Evolutionary conservation across 495 filamentous ascomycete genomes (phyloP).

Genomic region (Penicillium manginii): DNA sequence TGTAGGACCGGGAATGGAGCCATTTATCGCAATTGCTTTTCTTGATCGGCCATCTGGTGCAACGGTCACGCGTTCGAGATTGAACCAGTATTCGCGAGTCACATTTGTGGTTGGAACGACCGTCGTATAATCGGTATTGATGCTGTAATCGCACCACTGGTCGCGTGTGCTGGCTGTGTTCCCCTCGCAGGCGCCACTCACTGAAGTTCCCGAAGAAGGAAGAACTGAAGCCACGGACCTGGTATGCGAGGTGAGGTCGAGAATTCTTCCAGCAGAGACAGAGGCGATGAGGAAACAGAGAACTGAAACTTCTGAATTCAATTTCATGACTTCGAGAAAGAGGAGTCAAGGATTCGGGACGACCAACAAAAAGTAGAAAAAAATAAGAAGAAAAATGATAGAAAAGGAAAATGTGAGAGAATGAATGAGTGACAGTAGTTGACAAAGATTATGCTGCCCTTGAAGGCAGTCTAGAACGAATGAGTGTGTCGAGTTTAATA

Average conservation of each 20-base stretch:
- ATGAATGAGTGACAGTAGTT: too few species aligned
- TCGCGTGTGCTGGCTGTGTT: slow-evolving; percentile 4
- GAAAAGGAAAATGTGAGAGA: neutral
- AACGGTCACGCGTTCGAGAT: neutral
- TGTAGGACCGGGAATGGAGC: neutral
- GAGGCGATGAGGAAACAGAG: neutral
- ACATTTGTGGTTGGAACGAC: slow-evolving; percentile 5
- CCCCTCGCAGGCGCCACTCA: neutral
- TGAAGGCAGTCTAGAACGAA: neutral
- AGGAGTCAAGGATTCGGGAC: neutral
- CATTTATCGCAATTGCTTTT: neutral
- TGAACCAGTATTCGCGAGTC: slow-evolving; percentile 11
- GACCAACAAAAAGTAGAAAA: neutral
- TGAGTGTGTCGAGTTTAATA: neutral
- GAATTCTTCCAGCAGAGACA: neutral
- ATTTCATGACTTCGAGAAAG: neutral
- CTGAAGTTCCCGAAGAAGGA: neutral
- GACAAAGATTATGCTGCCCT: neutral
- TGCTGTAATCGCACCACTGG: slow-evolving; percentile 5
- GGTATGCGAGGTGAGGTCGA: neutral
- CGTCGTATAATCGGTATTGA: slow-evolving; percentile 9
- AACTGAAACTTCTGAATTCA: neutral
- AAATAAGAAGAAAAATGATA: neutral
- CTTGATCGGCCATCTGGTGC: slow-evolving; percentile 4
- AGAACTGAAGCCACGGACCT: neutral